These are phyloP conservation scores for Naganishia kalamii DNA, from an alignment of 768 basidiomycete genomes.

Conservation along the genomic window DNA sequence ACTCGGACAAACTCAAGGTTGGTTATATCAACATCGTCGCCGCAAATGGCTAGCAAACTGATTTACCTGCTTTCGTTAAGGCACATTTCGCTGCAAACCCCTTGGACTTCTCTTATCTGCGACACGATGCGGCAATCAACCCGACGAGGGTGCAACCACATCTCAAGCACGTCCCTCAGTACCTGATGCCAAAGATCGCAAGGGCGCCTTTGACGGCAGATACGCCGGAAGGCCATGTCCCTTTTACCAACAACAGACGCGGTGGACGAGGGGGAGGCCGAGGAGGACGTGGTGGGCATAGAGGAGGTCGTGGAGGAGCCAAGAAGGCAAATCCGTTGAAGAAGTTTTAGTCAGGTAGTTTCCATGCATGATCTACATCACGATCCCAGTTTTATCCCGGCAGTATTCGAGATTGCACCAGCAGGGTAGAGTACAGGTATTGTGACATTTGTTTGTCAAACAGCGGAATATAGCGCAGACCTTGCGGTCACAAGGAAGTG, in stretches of 20 bases:
- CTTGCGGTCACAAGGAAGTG: slow-evolving; percentile 47
- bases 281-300: slow-evolving; percentile 49
- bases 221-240: slow-evolving; percentile 57
- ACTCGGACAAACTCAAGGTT: slow-evolving; percentile 94
- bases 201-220: slow-evolving; percentile 50
- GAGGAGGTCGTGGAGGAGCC: slow-evolving; percentile 51
- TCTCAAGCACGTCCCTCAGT: slow-evolving; percentile 92
- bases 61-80: slow-evolving; percentile 48
- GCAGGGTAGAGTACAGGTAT: slow-evolving; percentile 82
- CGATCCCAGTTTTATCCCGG: background rate
- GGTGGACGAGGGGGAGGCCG: slow-evolving; percentile 53
- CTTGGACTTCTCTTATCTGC: slow-evolving; percentile 78
- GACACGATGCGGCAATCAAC: slow-evolving; percentile 90
- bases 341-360: slow-evolving; percentile 53
- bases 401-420: background rate
- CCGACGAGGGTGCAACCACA: slow-evolving; percentile 83
- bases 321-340: slow-evolving; percentile 77
- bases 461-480: slow-evolving; percentile 82
- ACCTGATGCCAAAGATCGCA: slow-evolving; percentile 76
- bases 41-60: background rate
- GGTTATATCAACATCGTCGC: slow-evolving; percentile 31
- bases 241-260: slow-evolving; percentile 58
- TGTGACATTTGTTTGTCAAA: slow-evolving; percentile 82
- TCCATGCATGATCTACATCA: background rate
- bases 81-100: slow-evolving; percentile 98